Conservation (phyloP, 2,329 filamentous ascomycete genomes). For the Tolypocladium ovalisporum region DNA sequence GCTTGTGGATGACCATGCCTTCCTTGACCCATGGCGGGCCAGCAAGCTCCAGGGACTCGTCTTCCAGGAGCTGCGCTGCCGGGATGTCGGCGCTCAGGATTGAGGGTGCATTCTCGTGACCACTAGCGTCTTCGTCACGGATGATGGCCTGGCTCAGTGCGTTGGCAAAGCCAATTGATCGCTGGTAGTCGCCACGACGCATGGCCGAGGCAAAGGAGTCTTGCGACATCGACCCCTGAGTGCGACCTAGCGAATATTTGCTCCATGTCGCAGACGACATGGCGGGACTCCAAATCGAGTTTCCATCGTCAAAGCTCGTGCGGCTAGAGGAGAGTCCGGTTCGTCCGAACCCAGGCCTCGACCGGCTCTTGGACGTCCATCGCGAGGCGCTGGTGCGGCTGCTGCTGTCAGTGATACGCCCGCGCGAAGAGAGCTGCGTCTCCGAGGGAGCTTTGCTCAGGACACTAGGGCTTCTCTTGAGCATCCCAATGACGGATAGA, state of each 20-base stretch:
- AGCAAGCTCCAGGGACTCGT: slow-evolving; percentile 81
- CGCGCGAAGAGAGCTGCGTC: slow-evolving; percentile 55
- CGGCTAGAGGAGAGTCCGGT: slow-evolving; percentile 82
- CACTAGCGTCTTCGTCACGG: slow-evolving; percentile 63
- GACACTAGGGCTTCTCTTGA: slow-evolving; percentile 81
- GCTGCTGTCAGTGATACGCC: slow-evolving; percentile 52
- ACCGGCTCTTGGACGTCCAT: slow-evolving; percentile 81
- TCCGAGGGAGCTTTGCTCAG: slow-evolving; percentile 91
- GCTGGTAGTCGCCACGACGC: slow-evolving; percentile 74
- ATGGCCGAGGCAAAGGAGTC: slow-evolving; percentile 76
- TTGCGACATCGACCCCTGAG: slow-evolving; percentile 82
- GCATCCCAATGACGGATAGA: slow-evolving; percentile 63
- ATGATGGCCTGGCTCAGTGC: slow-evolving; percentile 95
- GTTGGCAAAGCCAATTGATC: slow-evolving; percentile 95
- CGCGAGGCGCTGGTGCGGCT: slow-evolving; percentile 45
- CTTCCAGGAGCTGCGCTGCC: slow-evolving; percentile 64
- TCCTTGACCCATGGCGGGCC: slow-evolving; percentile 99
- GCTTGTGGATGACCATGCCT: slow-evolving; percentile 90
- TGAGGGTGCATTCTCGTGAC: slow-evolving; percentile 33
- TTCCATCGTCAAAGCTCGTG: slow-evolving; percentile 86
- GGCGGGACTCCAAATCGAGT: slow-evolving; percentile 80
- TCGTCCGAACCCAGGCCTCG: slow-evolving; percentile 59
- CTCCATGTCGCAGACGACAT: slow-evolving; percentile 90
- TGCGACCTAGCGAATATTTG: slow-evolving; percentile 83
- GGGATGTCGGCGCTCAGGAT: slow-evolving; percentile 50